Evolutionary conservation across 345 rosid species (phyloP), one percentile per base, ranked within the genome.

Genomic region (Populus davidiana): DNA sequence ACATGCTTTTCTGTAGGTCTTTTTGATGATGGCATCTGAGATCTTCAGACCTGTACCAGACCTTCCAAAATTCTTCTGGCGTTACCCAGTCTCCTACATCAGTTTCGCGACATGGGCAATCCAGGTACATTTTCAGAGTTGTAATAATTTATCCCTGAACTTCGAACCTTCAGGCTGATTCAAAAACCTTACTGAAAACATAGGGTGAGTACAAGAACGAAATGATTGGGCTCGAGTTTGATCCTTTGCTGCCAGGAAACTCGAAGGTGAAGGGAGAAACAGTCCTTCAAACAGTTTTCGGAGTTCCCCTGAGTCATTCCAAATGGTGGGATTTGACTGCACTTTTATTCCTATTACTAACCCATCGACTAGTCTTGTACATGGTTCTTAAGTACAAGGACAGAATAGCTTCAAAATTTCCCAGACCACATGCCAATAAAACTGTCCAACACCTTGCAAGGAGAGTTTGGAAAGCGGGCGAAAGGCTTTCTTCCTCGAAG

Each of bases 41-140:
- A 20, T 83, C 52, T 77, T 68, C 41, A 68, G 79, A 72, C 67
- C 49, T 9, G 9, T 79, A 6, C 31, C 78, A 4, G 86, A 84
- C 18, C 84, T 84, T 74, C 89, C 89, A 1, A 82, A 75, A 62
- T 10, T 84, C 78, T 82, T 86, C 31, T 86, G 87, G 89, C 79
- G 75, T 16, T 84, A 86, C 47, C 86, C 87, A n/a, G 77, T 84
- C 80, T 84, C 84, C 49, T 82, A 77, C 71, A 38, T 86, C 78
- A 86, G 83, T 70, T 86, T 56, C 65, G 86, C 83, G 33, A 17
- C 82, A 41, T 79, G 89, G 89, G 86, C 84, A 20, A 20, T 85
- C 18, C 77, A 86, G 89, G 89, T 86, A 81, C 47, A 43, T 43
- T 56, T 56, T n/a, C 23, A 68, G 23, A 68, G 4, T 33, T 33